Evolutionary conservation across 2,329 filamentous ascomycete species (phyloP), one percentile per base, ranked within the genome.

Genomic region (Colletotrichum sp.): DNA sequence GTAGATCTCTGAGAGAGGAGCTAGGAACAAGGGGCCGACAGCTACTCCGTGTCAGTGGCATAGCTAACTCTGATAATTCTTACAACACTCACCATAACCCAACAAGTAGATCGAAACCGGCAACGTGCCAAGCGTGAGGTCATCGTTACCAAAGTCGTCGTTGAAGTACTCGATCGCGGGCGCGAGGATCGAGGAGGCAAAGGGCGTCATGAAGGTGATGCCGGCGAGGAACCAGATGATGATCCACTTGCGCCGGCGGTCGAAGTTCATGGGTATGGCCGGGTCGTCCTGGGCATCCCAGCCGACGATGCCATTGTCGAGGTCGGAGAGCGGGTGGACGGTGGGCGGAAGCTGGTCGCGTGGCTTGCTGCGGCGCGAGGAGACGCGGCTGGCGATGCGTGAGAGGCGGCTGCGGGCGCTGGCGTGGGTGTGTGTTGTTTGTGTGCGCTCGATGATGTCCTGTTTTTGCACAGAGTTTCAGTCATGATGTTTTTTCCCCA

Each of bases 151-250:
- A 70, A 91, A 89, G 32, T 90, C 88, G 13, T 76, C 76, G 77
- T 86, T 85, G 28, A 90, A 81, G 38, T 83, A 80, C 2, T 76
- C 73, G 69, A 89, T 87, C 36, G 87, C 88, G 4, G 89, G 89
- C 2, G 89, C 86, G 21, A 90, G 82, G 70, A 93, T 93, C 2
- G 91, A 92, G 8, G 91, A 93, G 1, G 91, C 91, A 30, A 94
- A 90, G 0, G 92, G 91, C 0, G 92, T 93, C 80, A 94, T 90
- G 77, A 94, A 89, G 10, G 92, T 93, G 80, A 93, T 93, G 76
- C 85, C 83, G 1, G 91, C 88, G 24, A 94, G 87, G 21, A 91
- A 87, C 64, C 87, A 81, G 8, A 90, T 88, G 43, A 90, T 87
- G 21, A 88, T 81, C 91, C 91, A 93, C 84, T 93, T 93, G 78